phyloP scores from a whole-genome alignment of 306 rosid species.

The Glycyrrhiza uralensis region DNA sequence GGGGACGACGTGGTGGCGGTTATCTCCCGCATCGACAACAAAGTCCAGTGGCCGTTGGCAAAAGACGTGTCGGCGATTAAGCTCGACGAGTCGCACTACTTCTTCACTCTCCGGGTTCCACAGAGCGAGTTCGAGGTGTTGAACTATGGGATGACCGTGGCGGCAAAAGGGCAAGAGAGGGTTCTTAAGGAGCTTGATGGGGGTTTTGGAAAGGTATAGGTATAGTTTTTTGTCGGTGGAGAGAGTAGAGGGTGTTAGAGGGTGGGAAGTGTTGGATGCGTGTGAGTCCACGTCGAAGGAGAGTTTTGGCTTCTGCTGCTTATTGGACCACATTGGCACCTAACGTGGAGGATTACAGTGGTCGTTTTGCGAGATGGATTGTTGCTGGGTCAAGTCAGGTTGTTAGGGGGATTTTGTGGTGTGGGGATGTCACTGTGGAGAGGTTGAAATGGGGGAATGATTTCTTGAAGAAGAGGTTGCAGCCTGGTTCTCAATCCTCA shows the following conservation, averaged over 20 bases:
- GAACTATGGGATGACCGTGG: slow-evolving; percentile 72
- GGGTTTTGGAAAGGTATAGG: slow-evolving; percentile 60
- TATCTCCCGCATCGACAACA: slow-evolving; percentile 58
- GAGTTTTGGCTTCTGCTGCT: slow-evolving; percentile 67
- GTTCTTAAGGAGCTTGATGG: slow-evolving; percentile 55
- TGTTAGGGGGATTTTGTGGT: slow-evolving; percentile 76
- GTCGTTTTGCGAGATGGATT: slow-evolving; percentile 56
- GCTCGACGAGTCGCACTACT: slow-evolving; percentile 73
- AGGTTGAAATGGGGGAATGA: slow-evolving; percentile 79
- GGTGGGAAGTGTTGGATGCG: slow-evolving; percentile 59
- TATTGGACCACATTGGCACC: slow-evolving; percentile 93
- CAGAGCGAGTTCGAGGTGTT: slow-evolving; percentile 34
- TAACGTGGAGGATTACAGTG: slow-evolving; percentile 79
- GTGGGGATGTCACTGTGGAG: slow-evolving; percentile 85
- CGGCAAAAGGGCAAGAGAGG: slow-evolving; percentile 50
- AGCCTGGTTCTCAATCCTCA: slow-evolving; percentile 31
- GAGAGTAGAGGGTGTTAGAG: slow-evolving; percentile 40
- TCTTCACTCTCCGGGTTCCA: slow-evolving; percentile 63
- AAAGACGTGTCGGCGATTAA: slow-evolving; percentile 74
- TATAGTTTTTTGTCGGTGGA: slow-evolving; percentile 55
- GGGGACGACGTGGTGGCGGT: slow-evolving; percentile 59
- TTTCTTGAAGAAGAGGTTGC: slow-evolving; percentile 59
- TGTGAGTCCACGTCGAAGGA: slow-evolving; percentile 53
- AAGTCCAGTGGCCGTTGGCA: slow-evolving; percentile 79
- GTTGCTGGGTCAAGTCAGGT: slow-evolving; percentile 83